phyloP scores from a whole-genome alignment of 2,329 filamentous ascomycete genomes.

The Fusarium protoensiforme region DNA sequence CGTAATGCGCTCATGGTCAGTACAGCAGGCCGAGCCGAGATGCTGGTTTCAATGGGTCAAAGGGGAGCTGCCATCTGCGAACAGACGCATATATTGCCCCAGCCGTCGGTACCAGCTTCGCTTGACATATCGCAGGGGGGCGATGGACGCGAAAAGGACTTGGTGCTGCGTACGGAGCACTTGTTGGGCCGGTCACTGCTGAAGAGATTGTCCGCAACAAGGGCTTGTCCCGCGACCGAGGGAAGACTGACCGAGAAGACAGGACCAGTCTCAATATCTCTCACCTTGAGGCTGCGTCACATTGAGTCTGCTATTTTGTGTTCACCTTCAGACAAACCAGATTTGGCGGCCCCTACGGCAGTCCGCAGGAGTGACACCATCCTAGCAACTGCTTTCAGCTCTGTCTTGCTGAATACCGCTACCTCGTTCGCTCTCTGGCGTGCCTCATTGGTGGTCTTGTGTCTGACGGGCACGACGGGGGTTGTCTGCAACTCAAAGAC shows the following conservation, averaged over 20 bases:
- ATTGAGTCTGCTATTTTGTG: slow-evolving; percentile 4
- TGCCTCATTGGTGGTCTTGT: slow-evolving; percentile 1
- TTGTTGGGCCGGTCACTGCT: background rate
- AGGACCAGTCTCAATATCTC: slow-evolving; percentile 16
- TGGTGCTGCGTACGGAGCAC: background rate
- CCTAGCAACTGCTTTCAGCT: background rate
- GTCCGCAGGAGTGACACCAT: slow-evolving; percentile 20
- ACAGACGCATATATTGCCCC: background rate
- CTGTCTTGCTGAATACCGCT: background rate
- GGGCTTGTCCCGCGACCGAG: background rate
- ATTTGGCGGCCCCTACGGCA: slow-evolving; percentile 13
- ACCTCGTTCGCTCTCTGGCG: background rate
- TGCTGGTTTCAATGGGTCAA: background rate
- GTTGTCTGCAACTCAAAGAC: slow-evolving; percentile 9
- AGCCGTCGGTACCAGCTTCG: background rate
- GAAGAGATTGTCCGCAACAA: background rate
- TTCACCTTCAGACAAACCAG: slow-evolving; percentile 7
- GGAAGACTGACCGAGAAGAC: background rate
- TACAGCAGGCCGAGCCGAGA: background rate
- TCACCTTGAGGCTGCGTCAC: slow-evolving; percentile 25
- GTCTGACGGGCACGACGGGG: background rate
- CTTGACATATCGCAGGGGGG: slow-evolving; percentile 14
- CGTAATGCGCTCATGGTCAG: background rate
- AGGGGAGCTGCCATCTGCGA: background rate
- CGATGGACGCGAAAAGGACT: background rate